These are phyloP conservation scores for Effrenium voratum DNA, from an alignment of 73 alveolate genomes.

Conservation along the genomic window DNA sequence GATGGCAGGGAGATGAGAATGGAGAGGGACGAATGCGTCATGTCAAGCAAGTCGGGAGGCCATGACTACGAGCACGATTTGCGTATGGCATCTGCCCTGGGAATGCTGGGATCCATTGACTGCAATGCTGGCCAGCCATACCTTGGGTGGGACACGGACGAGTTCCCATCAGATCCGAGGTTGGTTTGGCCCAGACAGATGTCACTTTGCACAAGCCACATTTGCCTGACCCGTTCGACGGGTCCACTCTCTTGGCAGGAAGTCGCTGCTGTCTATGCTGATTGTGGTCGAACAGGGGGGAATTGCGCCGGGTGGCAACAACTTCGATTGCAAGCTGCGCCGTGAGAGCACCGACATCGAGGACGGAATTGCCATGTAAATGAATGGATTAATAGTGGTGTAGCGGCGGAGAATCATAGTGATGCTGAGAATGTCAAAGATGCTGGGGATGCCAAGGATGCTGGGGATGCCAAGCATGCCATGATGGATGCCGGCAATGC, in stretches of 20 bases:
- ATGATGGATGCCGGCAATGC: background rate
- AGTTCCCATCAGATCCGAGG: slow-evolving; percentile 92
- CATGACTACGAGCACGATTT: slow-evolving; percentile 88
- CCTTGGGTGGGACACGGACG: slow-evolving; percentile 94
- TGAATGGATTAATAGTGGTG: background rate
- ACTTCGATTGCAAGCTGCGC: slow-evolving; percentile 88
- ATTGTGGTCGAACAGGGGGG: slow-evolving; percentile 93
- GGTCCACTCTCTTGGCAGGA: background rate
- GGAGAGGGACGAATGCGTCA: background rate
- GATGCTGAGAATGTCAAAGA: background rate
- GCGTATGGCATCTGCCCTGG: slow-evolving; percentile 67
- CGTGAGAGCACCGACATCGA: slow-evolving; percentile 93
- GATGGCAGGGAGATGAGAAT: too few species aligned
- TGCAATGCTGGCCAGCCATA: slow-evolving; percentile 94
- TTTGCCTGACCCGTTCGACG: background rate
- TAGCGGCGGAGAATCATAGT: background rate
- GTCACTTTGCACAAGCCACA: background rate
- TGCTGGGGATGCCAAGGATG: background rate
- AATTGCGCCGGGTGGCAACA: slow-evolving; percentile 91
- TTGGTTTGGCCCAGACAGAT: background rate
- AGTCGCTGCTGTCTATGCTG: slow-evolving; percentile 71
- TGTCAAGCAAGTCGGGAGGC: background rate
- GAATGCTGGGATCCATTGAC: slow-evolving; percentile 89
- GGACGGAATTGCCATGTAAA: background rate
- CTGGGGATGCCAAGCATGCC: background rate